Evolutionary conservation across 257 asterid species (phyloP), one percentile per base, ranked within the genome.

Genomic region (Osmanthus fragrans): DNA sequence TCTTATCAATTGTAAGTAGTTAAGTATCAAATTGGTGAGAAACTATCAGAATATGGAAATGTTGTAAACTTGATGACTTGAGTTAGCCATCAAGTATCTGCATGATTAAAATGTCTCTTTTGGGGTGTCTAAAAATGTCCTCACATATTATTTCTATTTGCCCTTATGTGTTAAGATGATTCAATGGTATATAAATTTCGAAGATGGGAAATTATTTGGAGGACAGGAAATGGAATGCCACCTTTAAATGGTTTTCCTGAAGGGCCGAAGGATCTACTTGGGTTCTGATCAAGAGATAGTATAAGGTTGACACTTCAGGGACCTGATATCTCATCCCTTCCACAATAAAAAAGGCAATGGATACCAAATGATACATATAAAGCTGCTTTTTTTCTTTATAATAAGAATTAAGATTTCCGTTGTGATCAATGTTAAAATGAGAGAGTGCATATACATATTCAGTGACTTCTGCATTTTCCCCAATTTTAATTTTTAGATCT

Each of bases 201-300:
- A 40, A 40, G 16, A 68, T 32, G 58, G 36, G 60, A 51, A 51
- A 51, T 21, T 51, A 51, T 51, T 19, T 51, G 23, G 23, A 51
- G 23, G 63, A 51, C 6, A 7, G 73, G 33, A 60, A 45, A 11
- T 45, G 18, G 9, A 8, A 25, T 27, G 45, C 75, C 54, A 75
- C 76, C 68, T 37, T 68, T 51, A 8, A 58, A 11, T 18, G 5
- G 77, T 29, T 23, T 27, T 25, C 70, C 23, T 47, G 16, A 72
- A 51, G 64, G 39, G n/a, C 29, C 12, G 51, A 18, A 39, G 21
- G 32, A 72, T 63, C 18, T 51, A 51, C 21, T 51, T 78, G 64
- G 29, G 51, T n/a, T 74, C 74, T 74, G 73, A 79, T 74, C 69
- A 51, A 73, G 75, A 64, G 73, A 9, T 66, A 6, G 71, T 67